phyloP scores from a whole-genome alignment of 2,329 filamentous ascomycete genomes.

The Chaetomiaceae sp. region DNA sequence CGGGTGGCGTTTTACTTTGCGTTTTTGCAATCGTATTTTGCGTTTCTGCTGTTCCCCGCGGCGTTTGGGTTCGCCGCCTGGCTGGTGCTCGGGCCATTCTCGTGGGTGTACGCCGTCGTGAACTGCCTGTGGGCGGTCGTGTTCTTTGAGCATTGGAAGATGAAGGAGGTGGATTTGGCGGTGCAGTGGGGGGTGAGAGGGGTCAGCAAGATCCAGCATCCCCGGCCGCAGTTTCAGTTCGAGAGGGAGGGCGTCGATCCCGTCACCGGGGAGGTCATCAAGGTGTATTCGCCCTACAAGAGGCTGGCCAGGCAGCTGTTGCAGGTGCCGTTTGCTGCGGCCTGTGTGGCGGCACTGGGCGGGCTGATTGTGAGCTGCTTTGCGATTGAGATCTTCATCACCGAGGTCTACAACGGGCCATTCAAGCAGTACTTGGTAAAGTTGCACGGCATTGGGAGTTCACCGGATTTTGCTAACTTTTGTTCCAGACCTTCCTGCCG shows the following conservation, averaged over 20 bases:
- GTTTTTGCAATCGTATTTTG: conserved; percentile 86
- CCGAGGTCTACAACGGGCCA: conserved; percentile 85
- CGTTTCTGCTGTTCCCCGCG: conserved; percentile 78
- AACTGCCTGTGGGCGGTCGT: conserved; percentile 83
- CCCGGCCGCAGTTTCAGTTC: conserved; percentile 71
- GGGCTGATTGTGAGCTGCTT: conserved; percentile 82
- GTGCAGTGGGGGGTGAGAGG: conserved; percentile 86
- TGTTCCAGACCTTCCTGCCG: conserved; percentile 70
- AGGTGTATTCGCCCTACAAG: conserved; percentile 71
- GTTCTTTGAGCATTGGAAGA: conserved; percentile 95
- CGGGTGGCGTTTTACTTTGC: conserved; percentile 93
- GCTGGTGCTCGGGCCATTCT: conserved; percentile 81
- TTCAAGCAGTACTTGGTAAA: conserved; percentile 78
- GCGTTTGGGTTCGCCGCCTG: conserved; percentile 72
- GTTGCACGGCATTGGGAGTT: not conserved
- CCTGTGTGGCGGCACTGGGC: conserved; percentile 68
- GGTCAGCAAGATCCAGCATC: conserved; percentile 75
- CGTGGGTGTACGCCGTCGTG: conserved; percentile 70
- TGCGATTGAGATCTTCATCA: conserved; percentile 91
- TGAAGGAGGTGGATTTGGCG: conserved; percentile 80
- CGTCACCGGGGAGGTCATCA: conserved; percentile 73
- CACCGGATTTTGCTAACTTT: not conserved
- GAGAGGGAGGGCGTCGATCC: conserved; percentile 74
- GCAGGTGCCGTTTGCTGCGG: conserved; percentile 78
- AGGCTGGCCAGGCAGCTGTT: conserved; percentile 72